Evolutionary conservation across 164 flowering plant species (phyloP), one percentile per base, ranked within the genome.

Genomic region (Buxus sempervirens): DNA sequence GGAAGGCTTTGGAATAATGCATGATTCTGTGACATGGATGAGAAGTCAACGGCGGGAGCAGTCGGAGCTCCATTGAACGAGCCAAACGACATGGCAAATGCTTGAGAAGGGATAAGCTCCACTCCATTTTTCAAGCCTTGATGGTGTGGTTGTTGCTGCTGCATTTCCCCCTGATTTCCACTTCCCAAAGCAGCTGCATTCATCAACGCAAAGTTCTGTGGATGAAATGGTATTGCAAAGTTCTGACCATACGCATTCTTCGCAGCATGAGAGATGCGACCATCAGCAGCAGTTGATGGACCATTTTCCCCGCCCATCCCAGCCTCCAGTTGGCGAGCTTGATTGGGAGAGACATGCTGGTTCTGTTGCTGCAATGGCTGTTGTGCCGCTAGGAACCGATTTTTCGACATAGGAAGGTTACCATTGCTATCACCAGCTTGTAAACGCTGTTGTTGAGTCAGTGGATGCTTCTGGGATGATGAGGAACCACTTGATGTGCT

Each of bases 81-180:
- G 32, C 88, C 84, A 73, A 89, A 90, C 16, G 97, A 81, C 96
- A 95, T 82, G 1, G 96, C 89, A 80, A 89, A 89, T 45, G 93
- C 75, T 68, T 83, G 96, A 61, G 95, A 77, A 5, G 88, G 73
- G 22, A 79, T 32, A 19, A 90, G 65, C 20, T 91, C 97, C 55
- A 78, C 73, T 42, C 87, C 89, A 56, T 82, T 74, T 79, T 87
- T 91, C 32, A 84, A 38, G 25, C 78, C 76, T 64, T 76, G 89
- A 62, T 71, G 87, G 24, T 45, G 51, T 45, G 1, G 51, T 45
- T 45, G 51, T 32, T 72, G 86, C 67, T 75, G 86, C 74, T 80
- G 82, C 83, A 80, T 83, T 28, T 85, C 89, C 36, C 75, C 62
- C 58, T 70, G 80, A 74, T 65, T 78, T 20, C 78, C 71, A 67